Evolutionary conservation across 2,329 filamentous ascomycete species (phyloP).

Genomic region (Aspergillus japonicus): DNA sequence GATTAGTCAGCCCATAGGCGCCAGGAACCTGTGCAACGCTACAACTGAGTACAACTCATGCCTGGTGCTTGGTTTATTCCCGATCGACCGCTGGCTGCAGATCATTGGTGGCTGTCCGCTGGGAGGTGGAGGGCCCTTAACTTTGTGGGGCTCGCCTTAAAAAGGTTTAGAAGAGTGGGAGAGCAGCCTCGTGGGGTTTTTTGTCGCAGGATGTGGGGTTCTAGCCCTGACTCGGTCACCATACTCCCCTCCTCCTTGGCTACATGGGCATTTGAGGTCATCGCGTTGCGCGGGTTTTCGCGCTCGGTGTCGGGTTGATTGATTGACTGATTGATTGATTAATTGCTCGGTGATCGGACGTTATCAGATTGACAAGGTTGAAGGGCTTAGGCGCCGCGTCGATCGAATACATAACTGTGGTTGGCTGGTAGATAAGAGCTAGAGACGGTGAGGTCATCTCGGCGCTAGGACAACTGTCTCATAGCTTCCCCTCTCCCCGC

Average conservation of each 20-base stretch:
- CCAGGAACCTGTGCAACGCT: conserved; percentile 15
- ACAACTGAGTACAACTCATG: neutral
- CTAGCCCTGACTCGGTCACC: neutral
- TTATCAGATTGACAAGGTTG: neutral
- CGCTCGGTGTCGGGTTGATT: too few relatives aligned
- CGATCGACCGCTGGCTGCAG: conserved; percentile 20
- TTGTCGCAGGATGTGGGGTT: neutral
- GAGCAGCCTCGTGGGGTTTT: conserved; percentile 24
- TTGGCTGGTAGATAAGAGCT: neutral
- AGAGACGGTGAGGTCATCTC: neutral
- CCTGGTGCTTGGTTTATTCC: conserved; percentile 13
- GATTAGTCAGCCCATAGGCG: conserved; percentile 14
- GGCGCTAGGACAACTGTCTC: neutral
- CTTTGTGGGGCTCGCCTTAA: conserved; percentile 18
- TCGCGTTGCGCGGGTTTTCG: too few relatives aligned
- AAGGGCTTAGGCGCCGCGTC: neutral
- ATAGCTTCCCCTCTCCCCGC: neutral
- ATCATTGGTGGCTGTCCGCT: conserved; percentile 11
- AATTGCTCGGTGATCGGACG: too few relatives aligned
- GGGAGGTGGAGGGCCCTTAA: conserved; percentile 2
- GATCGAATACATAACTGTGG: neutral
- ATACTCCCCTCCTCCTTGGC: neutral
- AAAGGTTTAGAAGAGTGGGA: neutral
- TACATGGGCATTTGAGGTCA: too few relatives aligned
- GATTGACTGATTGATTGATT: too few relatives aligned